Conservation (phyloP, 176 grass and related monocot genomes). For the Eleusine indica region DNA sequence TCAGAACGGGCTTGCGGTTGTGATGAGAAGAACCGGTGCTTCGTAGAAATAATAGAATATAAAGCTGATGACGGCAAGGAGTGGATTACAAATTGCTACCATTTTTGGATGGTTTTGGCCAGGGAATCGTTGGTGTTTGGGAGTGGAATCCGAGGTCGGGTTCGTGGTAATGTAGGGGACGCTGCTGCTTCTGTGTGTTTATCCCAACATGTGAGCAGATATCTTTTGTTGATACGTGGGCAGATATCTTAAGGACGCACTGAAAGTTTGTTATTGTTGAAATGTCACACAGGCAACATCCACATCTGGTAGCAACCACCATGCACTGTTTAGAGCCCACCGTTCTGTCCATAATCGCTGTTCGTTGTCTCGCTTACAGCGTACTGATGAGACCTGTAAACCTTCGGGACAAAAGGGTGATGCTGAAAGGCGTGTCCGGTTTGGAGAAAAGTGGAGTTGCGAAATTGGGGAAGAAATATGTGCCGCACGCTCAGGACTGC, state of each 20-base stretch:
- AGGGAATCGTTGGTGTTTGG: constrained; percentile 42
- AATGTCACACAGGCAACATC: too few species aligned
- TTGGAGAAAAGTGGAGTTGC: background rate
- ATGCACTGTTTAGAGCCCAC: background rate
- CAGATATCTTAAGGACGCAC: too few species aligned
- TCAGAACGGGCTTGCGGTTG: too few species aligned
- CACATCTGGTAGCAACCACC: background rate
- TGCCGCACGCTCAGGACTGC: background rate
- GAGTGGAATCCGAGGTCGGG: constrained; percentile 45
- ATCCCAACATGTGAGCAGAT: background rate
- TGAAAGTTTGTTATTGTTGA: background rate
- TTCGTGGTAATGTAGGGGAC: background rate
- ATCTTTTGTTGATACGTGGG: background rate
- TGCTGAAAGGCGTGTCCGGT: background rate
- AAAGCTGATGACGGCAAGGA: too few species aligned
- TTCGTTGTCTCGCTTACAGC: background rate
- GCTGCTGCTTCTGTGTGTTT: background rate
- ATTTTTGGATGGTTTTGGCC: constrained; percentile 33
- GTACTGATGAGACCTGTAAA: too few species aligned
- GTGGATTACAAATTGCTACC: too few species aligned
- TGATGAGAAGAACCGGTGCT: too few species aligned
- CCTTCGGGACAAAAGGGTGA: background rate
- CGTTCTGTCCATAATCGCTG: background rate
- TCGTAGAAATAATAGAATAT: too few species aligned
- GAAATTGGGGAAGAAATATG: background rate